Evolutionary conservation across 2,329 filamentous ascomycete species (phyloP), one percentile per base, ranked within the genome.

Genomic region (Botryosphaeria dothidea): DNA sequence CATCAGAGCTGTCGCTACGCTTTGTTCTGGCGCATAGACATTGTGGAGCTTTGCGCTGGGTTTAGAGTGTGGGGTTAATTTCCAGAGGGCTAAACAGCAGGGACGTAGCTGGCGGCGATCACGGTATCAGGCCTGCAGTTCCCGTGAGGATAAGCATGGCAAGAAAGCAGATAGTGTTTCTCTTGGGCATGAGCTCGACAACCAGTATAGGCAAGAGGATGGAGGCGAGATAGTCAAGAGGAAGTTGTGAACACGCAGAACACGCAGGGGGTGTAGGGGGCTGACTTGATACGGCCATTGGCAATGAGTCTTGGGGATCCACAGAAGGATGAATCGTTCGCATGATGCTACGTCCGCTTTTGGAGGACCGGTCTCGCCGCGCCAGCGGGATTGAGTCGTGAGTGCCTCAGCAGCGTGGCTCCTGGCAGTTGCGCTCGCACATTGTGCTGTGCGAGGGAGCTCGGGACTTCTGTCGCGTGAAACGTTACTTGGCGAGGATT

Each of bases 51-150:
- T 9, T 19, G 38, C 25, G 25, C 56, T 45, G 15, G 11, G 43
- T 45, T 34, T 60, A 46, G 56, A 60, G 56, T 60, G 38, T 60
- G 56, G 56, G 56, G 38, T 60, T 60, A 60, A 60, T 60, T 60
- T 60, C 25, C 38, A 60, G 56, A 60, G 27, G 56, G 56, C 56
- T 60, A 60, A 34, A 58, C 54, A 45, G 31, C 54, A 58, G 38
- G 54, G 54, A 31, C 54, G 36, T 23, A 11, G 56, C 56, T 36
- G 56, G 56, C 21, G 56, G 15, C 25, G 56, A 60, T 60, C 56
- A 46, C 54, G 36, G 54, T n/a, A 17, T 58, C 38, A 58, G 54
- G 54, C 54, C 23, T 23, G 54, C 54, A 43, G 23, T 36, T 45
- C 19, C 36, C 54, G 54, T 8, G 29, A 9, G 19, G 15, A 23